A percentile compares a stretch with the other conserved stretches of the same genome.
phyloP scores from a whole-genome alignment of 2,329 filamentous ascomycete species.

The Fusarium transvaalense region DNA sequence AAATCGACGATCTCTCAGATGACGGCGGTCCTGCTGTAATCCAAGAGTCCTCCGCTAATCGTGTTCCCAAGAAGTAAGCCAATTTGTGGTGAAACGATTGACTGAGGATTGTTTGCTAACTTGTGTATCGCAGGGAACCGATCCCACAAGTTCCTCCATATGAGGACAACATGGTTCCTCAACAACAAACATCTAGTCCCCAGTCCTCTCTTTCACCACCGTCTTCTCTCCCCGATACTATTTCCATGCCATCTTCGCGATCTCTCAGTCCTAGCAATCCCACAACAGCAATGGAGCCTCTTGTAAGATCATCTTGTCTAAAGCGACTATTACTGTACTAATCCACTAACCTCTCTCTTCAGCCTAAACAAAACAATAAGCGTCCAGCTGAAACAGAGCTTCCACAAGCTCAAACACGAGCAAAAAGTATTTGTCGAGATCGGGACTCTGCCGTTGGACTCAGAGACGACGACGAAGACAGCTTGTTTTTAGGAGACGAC shows the following conservation, averaged over 20 bases:
- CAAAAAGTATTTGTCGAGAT: constrained; percentile 12
- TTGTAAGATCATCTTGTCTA: neutral
- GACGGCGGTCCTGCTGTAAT: neutral
- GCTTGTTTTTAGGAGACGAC: neutral
- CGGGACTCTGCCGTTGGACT: neutral
- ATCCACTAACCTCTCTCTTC: neutral
- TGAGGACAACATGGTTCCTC: neutral
- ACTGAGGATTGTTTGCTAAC: neutral
- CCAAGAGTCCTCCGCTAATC: neutral
- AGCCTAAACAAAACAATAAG: neutral
- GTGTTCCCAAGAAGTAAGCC: neutral
- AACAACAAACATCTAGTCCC: no score
- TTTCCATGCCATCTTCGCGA: no score
- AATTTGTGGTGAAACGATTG: neutral
- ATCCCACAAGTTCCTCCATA: neutral
- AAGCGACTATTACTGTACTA: no score
- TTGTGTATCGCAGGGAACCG: neutral
- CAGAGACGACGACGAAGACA: neutral
- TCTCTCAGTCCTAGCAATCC: neutral
- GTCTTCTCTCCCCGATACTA: no score
- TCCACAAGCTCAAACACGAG: neutral
- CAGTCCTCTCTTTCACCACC: no score
- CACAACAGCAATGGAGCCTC: neutral
- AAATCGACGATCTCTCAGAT: neutral
- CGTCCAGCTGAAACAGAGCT: constrained; percentile 13